Base-by-base conservation (phyloP, 192 early-diverging fungal genomes). In the Hyaloraphidium curvatum region DNA sequence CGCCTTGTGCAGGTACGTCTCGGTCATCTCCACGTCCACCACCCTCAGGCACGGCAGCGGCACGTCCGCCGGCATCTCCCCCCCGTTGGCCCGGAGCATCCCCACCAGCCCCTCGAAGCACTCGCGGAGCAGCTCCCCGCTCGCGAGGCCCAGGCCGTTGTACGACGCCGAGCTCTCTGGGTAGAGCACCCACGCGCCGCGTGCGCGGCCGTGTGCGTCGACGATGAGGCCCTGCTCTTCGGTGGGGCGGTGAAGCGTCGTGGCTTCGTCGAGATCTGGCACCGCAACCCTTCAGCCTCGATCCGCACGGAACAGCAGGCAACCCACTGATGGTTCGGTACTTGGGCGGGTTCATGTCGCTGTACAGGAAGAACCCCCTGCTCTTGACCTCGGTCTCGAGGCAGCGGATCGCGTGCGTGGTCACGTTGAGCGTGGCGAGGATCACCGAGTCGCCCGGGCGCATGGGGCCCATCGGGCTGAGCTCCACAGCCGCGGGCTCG, bases 11-110 rank as follows among this genome's bases (percentile, higher is more conserved):
- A 48, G 25, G 19, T 48, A 48, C 19, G 43, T 22, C 43, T 48
- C 43, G 23, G 43, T 48, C 43, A 48, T 9, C 43, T 48, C 43
- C 23, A 48, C 43, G 25, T 48, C 43, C 14, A 48, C 14, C 11
- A 48, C 43, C 14, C 43, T 14, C 17, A 48, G 43, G 23, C 43
- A 48, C 23, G 43, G 43, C 7, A 48, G 7, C 43, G 14, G 14
- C 43, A 21, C 25, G 17, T 11, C 5, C 5, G 5, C 11, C 19
- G 9, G 43, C 7, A 11, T 5, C 5, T 25, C 9, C 43, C 5
- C 7, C 5, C 23, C 25, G 43, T 25, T 48, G 7, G 25, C 4
- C 43, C 25, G 5, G 5, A 48, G 14, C 7, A 25, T 21, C 11
- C 25, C 43, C 43, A 22, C 17, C 19, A 48, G 17, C 9, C 17